Conservation (phyloP, 2,329 filamentous ascomycete genomes). For the Akanthomyces muscarius region DNA sequence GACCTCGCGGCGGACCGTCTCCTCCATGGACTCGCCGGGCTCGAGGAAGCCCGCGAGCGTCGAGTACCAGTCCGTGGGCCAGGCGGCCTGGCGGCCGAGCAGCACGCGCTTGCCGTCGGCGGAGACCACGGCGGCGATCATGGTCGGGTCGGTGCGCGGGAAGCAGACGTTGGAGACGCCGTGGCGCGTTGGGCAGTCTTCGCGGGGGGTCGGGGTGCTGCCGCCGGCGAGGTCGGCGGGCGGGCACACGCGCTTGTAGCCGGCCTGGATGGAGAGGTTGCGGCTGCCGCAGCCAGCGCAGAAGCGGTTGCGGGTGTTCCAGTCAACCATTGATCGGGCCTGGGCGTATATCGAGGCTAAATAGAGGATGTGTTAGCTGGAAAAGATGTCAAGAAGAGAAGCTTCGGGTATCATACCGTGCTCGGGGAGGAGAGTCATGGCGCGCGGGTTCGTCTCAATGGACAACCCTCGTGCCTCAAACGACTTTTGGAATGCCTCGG, state of each 20-base stretch:
- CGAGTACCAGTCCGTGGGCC: conserved; percentile 80
- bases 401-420: not conserved
- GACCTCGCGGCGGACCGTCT: conserved; percentile 77
- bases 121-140: conserved; percentile 91
- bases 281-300: conserved; percentile 83
- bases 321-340: conserved; percentile 82
- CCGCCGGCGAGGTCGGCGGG: conserved; percentile 58
- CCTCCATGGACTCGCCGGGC: conserved; percentile 79
- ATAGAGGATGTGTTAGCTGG: not conserved
- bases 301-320: conserved; percentile 90
- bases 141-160: conserved; percentile 87
- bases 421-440: conserved; percentile 46
- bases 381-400: too few relatives aligned
- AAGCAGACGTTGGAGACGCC: conserved; percentile 89
- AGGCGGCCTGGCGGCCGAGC: conserved; percentile 80
- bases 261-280: conserved; percentile 74
- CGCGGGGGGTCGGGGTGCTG: conserved; percentile 44
- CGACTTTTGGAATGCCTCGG: conserved; percentile 43
- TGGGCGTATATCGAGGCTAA: conserved; percentile 86
- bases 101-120: conserved; percentile 72
- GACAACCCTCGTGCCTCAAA: conserved; percentile 53
- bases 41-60: conserved; percentile 86
- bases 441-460: conserved; percentile 64
- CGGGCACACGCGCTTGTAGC: conserved; percentile 77
- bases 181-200: conserved; percentile 73